Evolutionary conservation across 306 rosid genomes (phyloP).

Genomic region (Citrullus colocynthis): DNA sequence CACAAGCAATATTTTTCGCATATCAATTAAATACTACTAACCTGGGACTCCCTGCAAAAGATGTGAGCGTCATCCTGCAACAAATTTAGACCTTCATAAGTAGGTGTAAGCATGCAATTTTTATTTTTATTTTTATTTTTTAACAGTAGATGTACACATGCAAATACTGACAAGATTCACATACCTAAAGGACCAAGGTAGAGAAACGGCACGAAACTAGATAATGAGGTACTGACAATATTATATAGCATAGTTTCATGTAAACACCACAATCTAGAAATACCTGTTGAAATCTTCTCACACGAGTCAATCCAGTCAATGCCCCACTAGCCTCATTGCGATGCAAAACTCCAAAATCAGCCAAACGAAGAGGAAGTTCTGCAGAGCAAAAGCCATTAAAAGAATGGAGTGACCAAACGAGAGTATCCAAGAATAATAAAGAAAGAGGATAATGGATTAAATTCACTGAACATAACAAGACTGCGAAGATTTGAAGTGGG

Average conservation of each 20-base stretch:
- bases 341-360: slow-evolving; percentile 97
- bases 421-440: not conserved
- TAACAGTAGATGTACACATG: slow-evolving; percentile 7
- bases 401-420: not conserved
- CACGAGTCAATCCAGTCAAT: slow-evolving; percentile 90
- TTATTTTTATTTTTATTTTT: too few species aligned
- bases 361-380: slow-evolving; percentile 96
- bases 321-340: slow-evolving; percentile 99
- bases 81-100: slow-evolving; percentile 21
- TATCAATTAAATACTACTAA: slow-evolving; percentile 19
- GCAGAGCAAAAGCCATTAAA: slow-evolving; percentile 11
- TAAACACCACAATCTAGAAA: not conserved
- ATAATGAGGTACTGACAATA: not conserved
- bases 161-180: not conserved
- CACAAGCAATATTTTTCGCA: not conserved
- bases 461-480: not conserved
- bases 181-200: not conserved
- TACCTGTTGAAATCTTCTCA: slow-evolving; percentile 97
- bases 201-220: not conserved
- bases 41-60: slow-evolving; percentile 94
- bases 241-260: not conserved
- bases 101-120: not conserved
- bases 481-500: not conserved
- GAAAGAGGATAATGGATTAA: not conserved
- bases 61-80: slow-evolving; percentile 93